Base-by-base conservation (phyloP, 2,329 filamentous ascomycete species). In the Albophoma yamanashiensis region DNA sequence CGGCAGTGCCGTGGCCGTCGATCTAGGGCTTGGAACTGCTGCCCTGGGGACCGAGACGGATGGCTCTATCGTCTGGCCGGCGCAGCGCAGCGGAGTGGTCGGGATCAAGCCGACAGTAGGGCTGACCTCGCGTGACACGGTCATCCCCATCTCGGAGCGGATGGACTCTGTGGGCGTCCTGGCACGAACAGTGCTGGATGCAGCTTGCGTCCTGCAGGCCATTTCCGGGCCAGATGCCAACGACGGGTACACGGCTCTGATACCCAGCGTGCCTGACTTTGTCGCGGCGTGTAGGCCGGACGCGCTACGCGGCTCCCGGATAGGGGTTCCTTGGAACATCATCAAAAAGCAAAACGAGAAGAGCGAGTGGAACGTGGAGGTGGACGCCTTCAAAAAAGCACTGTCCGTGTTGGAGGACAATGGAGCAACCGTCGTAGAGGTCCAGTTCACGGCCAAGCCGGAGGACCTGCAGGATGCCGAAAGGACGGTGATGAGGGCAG, bases 91-190 rank as follows among this genome's bases (percentile, higher is more conserved):
- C 47, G 47, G 47, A 25, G 47, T 50, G 14, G 47, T 34, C 7
- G 47, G 47, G 15, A 50, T 50, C 27, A 50, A 50, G 47, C 47
- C 47, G 6, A 50, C 47, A 27, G 47, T 50, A 50, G 47, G 47
- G 47, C 47, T 50, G 47, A 50, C 47, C 9, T 50, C 47, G 25
- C 47, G 47, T 4, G 47, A 50, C 47, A 20, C 20, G 39, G 84
- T 87, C 1, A 82, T 89, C 22, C 86, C 86, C 0, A 83, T 89
- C 4, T 82, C 79, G 17, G 70, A 78, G 47, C 80, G 84, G 64
- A 83, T 86, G 64, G 87, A 89, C 65, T 84, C 81, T 0, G 77
- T 89, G 1, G 87, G 86, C 0, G 76, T 79, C 0, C 84, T 89
- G 69, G 83, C 81, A 0, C 78, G 81, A 45, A 87, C 80, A 0